A percentile compares a stretch with the other conserved stretches of the same genome.
phyloP scores from a whole-genome alignment of 139 green algal species.

The Micractinium sp. region DNA sequence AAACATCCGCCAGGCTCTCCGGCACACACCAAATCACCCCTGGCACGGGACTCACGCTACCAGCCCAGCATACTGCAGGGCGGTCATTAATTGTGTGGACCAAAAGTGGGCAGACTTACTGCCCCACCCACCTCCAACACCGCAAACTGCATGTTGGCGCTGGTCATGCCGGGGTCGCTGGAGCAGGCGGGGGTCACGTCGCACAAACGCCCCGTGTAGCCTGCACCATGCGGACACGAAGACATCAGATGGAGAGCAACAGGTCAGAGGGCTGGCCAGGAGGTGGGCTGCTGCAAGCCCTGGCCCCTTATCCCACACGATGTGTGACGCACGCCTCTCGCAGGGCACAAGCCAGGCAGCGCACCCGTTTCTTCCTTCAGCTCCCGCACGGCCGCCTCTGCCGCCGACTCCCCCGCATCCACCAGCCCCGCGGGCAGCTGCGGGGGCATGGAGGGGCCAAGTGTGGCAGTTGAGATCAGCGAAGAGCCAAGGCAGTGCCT shows the following conservation, averaged over 20 bases:
- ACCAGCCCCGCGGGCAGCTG: constrained; percentile 76
- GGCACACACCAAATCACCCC: neutral
- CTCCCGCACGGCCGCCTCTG: constrained; percentile 65
- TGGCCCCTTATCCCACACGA: neutral
- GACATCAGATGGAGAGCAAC: no score
- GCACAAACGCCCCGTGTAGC: constrained; percentile 56
- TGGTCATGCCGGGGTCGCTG: constrained; percentile 66
- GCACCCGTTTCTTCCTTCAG: constrained; percentile 74
- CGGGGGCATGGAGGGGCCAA: neutral
- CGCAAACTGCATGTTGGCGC: constrained; percentile 63
- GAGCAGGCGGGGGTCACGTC: constrained; percentile 43
- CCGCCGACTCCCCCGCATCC: constrained; percentile 61
- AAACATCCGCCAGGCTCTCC: neutral
- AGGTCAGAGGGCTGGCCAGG: neutral
- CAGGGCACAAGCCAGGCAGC: neutral
- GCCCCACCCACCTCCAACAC: constrained; percentile 42
- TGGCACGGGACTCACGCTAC: no score
- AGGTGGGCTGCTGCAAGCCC: neutral
- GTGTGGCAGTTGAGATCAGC: no score
- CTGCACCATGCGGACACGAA: constrained; percentile 27
- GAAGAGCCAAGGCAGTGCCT: no score
- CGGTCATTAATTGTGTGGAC: no score
- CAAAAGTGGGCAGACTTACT: no score
- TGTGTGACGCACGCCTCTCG: neutral
- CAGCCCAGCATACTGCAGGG: neutral